These are phyloP conservation scores for Penicillium frequentans DNA, from an alignment of 2,329 filamentous ascomycete species.

Conservation along the genomic window DNA sequence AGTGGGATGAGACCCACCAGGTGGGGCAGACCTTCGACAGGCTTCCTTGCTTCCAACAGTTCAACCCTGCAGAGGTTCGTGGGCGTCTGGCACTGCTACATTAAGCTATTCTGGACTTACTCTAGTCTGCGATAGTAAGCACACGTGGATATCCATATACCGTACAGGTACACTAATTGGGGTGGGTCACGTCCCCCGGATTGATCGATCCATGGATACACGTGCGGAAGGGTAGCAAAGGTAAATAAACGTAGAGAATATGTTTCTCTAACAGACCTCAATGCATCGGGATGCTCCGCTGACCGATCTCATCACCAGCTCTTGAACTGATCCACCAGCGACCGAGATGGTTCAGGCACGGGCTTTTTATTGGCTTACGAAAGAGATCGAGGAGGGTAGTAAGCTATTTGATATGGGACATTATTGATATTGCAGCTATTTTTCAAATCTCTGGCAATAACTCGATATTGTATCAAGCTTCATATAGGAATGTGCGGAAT, in stretches of 20 bases:
- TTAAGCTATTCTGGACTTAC: not conserved
- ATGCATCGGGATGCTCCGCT: not conserved
- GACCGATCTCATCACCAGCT: not conserved
- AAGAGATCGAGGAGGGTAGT: too few relatives aligned
- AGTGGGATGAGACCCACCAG: constrained; percentile 3
- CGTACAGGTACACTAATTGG: too few relatives aligned
- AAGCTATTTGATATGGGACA: too few relatives aligned
- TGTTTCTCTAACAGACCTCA: not conserved
- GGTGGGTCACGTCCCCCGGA: not conserved
- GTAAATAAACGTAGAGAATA: not conserved
- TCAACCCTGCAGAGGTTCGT: not conserved
- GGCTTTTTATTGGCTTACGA: not conserved
- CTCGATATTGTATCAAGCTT: too few relatives aligned
- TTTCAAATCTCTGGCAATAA: not conserved
- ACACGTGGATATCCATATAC: too few relatives aligned
- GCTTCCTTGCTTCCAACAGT: not conserved
- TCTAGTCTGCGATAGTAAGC: not conserved
- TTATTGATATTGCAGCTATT: not conserved
- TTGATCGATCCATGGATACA: not conserved
- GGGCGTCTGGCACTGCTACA: not conserved
- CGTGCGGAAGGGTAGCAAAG: too few relatives aligned
- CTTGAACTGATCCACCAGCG: not conserved
- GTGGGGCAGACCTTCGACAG: constrained; percentile 5
- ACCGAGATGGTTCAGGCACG: not conserved
- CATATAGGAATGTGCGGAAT: too few relatives aligned